These are phyloP conservation scores for Diaporthe sp. DNA, from an alignment of 2,329 filamentous ascomycete species.

Conservation along the genomic window DNA sequence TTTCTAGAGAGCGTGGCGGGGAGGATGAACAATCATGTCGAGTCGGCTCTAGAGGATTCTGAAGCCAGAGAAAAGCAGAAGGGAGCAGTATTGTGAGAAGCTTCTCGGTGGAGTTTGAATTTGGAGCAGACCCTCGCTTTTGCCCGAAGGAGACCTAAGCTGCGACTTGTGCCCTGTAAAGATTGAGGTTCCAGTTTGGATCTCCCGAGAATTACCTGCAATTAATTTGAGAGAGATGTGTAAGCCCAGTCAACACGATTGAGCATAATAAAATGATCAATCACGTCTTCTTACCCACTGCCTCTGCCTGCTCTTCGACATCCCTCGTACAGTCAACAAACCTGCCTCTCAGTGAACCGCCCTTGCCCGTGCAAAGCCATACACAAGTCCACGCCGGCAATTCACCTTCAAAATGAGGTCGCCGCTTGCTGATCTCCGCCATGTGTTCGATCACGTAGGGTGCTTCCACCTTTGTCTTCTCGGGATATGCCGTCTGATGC, in stretches of 20 bases:
- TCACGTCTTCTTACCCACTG: not conserved
- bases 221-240: no score
- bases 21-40: conserved; percentile 33
- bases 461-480: conserved; percentile 5
- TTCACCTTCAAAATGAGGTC: conserved; percentile 6
- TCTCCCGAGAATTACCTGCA: not conserved
- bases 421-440: conserved; percentile 2
- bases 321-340: conserved; percentile 21
- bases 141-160: not conserved
- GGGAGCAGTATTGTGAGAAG: not conserved
- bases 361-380: not conserved
- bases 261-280: rapidly evolving
- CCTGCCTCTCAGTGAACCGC: not conserved
- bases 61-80: conserved; percentile 32
- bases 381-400: conserved; percentile 22
- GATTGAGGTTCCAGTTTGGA: not conserved
- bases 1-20: conserved; percentile 30
- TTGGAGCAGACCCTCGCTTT: not conserved
- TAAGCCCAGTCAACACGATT: no score
- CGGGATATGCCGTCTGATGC: not conserved
- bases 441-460: conserved; percentile 10
- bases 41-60: conserved; percentile 34
- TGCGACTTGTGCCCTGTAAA: not conserved
- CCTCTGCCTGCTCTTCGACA: conserved; percentile 10
- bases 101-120: not conserved